phyloP scores from a whole-genome alignment of 257 asterid genomes.

The Lycium barbarum region DNA sequence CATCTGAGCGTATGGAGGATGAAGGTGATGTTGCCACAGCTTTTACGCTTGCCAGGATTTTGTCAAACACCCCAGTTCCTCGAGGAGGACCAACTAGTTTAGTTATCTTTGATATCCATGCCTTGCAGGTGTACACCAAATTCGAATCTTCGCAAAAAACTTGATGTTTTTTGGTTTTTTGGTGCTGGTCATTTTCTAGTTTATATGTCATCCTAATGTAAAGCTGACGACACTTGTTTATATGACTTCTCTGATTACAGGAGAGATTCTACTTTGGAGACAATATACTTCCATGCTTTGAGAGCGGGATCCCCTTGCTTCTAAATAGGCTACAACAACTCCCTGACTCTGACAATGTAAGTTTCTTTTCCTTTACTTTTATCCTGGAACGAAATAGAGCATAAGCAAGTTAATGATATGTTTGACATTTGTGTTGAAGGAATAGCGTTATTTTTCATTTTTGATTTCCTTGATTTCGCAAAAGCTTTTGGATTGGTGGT shows the following conservation, averaged over 20 bases:
- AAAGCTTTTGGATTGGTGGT: too few relatives aligned
- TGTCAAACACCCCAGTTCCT: constrained; percentile 86
- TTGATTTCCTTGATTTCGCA: neutral
- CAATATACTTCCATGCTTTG: constrained; percentile 90
- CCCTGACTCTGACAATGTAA: constrained; percentile 96
- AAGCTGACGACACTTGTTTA: constrained; percentile 28
- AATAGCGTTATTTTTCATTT: neutral
- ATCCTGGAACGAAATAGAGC: neutral
- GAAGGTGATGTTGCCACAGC: constrained; percentile 99
- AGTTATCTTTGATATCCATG: constrained; percentile 96
- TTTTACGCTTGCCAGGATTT: constrained; percentile 91
- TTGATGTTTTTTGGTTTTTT: neutral
- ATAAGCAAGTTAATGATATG: neutral
- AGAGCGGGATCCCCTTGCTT: constrained; percentile 96
- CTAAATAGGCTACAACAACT: constrained; percentile 87
- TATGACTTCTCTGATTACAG: constrained; percentile 45
- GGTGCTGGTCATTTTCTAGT: constrained; percentile 19
- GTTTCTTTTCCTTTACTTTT: constrained; percentile 31
- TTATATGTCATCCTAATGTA: constrained; percentile 28
- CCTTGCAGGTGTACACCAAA: constrained; percentile 73
- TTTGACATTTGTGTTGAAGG: neutral
- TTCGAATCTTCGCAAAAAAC: neutral
- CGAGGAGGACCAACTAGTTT: constrained; percentile 97
- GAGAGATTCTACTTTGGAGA: constrained; percentile 99
- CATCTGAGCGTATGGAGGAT: constrained; percentile 99